These are phyloP conservation scores for Boletus coccyginus DNA, from an alignment of 768 basidiomycete species.

Conservation along the genomic window DNA sequence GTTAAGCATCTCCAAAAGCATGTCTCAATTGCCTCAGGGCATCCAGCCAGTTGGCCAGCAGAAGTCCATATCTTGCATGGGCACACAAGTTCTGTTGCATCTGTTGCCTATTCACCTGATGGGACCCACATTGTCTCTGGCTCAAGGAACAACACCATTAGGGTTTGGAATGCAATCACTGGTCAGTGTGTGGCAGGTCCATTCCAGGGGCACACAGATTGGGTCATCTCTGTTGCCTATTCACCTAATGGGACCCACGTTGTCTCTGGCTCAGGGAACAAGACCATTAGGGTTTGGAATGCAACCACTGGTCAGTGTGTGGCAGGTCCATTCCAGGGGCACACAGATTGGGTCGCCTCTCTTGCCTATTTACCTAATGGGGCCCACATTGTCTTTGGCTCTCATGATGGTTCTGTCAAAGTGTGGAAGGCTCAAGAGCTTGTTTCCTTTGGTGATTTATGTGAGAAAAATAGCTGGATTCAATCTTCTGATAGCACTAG, in stretches of 20 bases:
- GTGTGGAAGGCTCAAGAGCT: neutral
- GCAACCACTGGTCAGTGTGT: neutral
- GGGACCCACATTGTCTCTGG: neutral
- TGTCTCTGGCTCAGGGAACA: neutral
- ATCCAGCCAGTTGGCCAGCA: neutral
- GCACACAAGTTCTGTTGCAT: neutral
- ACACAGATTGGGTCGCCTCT: conserved; percentile 2
- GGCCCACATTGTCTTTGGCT: too few relatives aligned
- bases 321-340: neutral
- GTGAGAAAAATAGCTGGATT: conserved; percentile 1
- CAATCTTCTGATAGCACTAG: neutral
- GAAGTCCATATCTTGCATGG: neutral
- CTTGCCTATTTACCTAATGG: conserved; percentile 4
- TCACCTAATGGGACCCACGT: neutral
- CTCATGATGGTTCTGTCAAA: neutral
- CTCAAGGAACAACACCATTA: neutral
- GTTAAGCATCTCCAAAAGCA: neutral
- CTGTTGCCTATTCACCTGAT: neutral
- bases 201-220: neutral
- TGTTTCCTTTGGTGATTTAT: neutral
- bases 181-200: neutral
- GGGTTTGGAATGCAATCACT: neutral
- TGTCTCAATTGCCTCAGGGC: neutral
- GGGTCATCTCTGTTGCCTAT: neutral
- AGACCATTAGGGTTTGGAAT: neutral